A percentile compares a stretch with the other conserved stretches of the same genome.
phyloP scores from a whole-genome alignment of 371 early-diverging fungal species.

The Umbelopsis sp. region DNA sequence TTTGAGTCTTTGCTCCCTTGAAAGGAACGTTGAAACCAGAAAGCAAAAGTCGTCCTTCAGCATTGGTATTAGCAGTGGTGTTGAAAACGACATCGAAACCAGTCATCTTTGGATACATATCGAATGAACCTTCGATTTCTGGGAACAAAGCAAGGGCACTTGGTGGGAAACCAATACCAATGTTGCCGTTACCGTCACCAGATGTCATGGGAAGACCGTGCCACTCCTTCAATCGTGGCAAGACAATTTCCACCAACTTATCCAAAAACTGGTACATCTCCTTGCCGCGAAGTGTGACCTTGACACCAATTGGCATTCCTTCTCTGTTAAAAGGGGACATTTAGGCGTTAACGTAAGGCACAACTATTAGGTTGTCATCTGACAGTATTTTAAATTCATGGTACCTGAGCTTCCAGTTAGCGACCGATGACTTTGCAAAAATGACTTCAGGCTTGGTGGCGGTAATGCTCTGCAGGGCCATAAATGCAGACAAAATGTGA shows the following conservation, averaged over 20 bases:
- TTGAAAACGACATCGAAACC: constrained; percentile 86
- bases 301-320: constrained; percentile 90
- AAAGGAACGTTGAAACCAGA: constrained; percentile 93
- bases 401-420: constrained; percentile 84
- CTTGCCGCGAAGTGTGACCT: constrained; percentile 79
- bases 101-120: constrained; percentile 87
- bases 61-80: constrained; percentile 83
- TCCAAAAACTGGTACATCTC: constrained; percentile 94
- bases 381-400: constrained; percentile 24
- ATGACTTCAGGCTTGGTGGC: constrained; percentile 82
- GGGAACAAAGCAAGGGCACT: constrained; percentile 91
- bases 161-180: constrained; percentile 83
- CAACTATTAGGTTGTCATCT: neutral
- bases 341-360: neutral
- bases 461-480: constrained; percentile 90
- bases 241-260: constrained; percentile 90
- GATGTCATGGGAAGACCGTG: constrained; percentile 74
- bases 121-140: constrained; percentile 94
- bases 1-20: constrained; percentile 33
- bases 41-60: constrained; percentile 84
- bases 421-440: constrained; percentile 80
- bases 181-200: constrained; percentile 85
- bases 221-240: constrained; percentile 95
- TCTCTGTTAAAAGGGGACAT: constrained; percentile 35
- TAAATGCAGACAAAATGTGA: constrained; percentile 85